Percentiles rank a stretch among this genome's conserved stretches.
Evolutionary conservation across 192 early-diverging fungal species (phyloP).

Genomic region (Chytriomyces sp.): DNA sequence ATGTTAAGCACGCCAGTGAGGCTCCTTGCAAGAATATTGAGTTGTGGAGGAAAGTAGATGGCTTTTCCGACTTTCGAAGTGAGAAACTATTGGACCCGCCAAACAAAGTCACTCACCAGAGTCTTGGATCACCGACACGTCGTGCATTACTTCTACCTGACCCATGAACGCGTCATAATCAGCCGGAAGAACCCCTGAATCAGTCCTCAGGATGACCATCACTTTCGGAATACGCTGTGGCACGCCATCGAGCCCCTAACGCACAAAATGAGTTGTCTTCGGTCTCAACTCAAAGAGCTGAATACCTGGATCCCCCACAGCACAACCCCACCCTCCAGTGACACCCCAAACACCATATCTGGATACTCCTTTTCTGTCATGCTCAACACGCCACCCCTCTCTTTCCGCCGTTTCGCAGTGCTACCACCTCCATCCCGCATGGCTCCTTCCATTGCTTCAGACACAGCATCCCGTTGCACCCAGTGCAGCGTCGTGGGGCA

Average conservation of each 20-base stretch:
- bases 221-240: conserved; percentile 71
- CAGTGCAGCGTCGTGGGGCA: conserved; percentile 41
- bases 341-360: conserved; percentile 75
- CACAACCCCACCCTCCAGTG: conserved; percentile 68
- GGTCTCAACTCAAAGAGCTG: conserved; percentile 36
- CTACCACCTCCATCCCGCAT: background rate
- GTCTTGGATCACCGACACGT: conserved; percentile 45
- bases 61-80: conserved; percentile 6
- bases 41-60: conserved; percentile 57
- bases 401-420: background rate
- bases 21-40: conserved; percentile 62
- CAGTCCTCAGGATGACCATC: conserved; percentile 64
- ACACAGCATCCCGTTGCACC: conserved; percentile 36
- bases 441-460: conserved; percentile 30
- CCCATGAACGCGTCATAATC: conserved; percentile 65
- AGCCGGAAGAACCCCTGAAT: conserved; percentile 50
- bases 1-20: conserved; percentile 62
- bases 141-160: conserved; percentile 50
- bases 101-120: conserved; percentile 1
- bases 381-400: background rate
- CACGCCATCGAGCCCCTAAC: conserved; percentile 50
- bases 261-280: conserved; percentile 37
- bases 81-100: background rate
- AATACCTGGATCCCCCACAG: conserved; percentile 81
- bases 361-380: conserved; percentile 61